phyloP scores from a whole-genome alignment of 805 yeast genomes.

The Saccharomyces paradoxus region DNA sequence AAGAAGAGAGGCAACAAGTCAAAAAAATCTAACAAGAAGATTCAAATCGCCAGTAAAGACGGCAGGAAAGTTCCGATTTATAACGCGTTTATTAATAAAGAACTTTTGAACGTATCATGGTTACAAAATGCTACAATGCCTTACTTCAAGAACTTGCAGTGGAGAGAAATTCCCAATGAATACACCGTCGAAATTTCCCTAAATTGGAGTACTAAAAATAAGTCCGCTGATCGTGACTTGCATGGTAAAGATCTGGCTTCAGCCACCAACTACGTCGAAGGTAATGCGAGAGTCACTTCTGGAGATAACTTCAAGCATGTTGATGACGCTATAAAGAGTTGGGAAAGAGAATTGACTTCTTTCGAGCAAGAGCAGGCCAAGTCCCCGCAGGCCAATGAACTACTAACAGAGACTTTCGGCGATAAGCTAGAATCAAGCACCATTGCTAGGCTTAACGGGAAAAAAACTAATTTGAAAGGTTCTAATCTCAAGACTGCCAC shows the following conservation, averaged over 20 bases:
- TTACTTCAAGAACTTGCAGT: constrained; percentile 45
- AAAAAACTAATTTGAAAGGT: constrained; percentile 19
- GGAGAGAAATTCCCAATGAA: constrained; percentile 38
- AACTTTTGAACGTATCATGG: constrained; percentile 47
- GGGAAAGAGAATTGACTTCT: constrained; percentile 34
- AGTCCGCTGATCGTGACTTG: constrained; percentile 13
- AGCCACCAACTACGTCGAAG: constrained; percentile 51
- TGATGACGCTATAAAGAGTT: constrained; percentile 36
- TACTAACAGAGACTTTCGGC: constrained; percentile 43
- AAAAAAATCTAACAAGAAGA: constrained; percentile 38
- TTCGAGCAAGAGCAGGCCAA: constrained; percentile 35
- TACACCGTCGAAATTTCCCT: constrained; percentile 36
- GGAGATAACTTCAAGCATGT: constrained; percentile 58
- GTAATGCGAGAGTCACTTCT: constrained; percentile 49
- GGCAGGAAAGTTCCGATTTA: constrained; percentile 18
- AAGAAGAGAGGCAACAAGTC: constrained; percentile 47
- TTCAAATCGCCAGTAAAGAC: constrained; percentile 42
- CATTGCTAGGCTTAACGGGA: constrained; percentile 9
- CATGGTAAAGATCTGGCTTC: constrained; percentile 42
- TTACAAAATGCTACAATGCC: constrained; percentile 52
- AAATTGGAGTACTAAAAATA: constrained; percentile 3
- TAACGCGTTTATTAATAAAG: constrained; percentile 28
- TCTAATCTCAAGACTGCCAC: constrained; percentile 40
- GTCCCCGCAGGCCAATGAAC: constrained; percentile 37
- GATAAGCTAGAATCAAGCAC: constrained; percentile 34